Evolutionary conservation across 2,329 filamentous ascomycete species (phyloP).

Genomic region (Coniella lustricola): DNA sequence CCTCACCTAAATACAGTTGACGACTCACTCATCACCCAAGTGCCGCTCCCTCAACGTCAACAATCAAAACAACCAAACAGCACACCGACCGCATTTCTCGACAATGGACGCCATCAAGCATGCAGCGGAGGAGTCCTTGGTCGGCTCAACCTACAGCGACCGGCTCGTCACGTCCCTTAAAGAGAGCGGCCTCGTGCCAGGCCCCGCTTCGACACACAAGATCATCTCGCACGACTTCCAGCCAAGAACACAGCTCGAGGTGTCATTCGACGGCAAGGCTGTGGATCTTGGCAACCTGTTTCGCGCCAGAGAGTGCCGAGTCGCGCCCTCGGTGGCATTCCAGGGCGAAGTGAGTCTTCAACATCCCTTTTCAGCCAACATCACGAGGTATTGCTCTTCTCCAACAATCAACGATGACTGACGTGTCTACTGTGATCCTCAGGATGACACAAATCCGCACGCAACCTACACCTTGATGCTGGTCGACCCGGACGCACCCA

Average conservation of each 20-base stretch:
- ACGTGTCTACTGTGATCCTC: not conserved
- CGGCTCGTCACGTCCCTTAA: constrained; percentile 20
- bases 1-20: too few species aligned
- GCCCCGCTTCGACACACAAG: constrained; percentile 24
- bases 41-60: too few species aligned
- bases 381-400: too few species aligned
- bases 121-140: not conserved
- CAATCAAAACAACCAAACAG: too few species aligned
- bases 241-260: constrained; percentile 32
- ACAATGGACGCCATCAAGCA: too few species aligned
- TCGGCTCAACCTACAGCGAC: not conserved
- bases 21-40: too few species aligned
- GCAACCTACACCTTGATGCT: constrained; percentile 40
- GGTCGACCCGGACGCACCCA: constrained; percentile 48
- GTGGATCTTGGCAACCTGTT: constrained; percentile 25
- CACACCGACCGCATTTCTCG: too few species aligned
- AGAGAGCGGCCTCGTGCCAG: constrained; percentile 34
- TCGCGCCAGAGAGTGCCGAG: constrained; percentile 30
- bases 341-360: constrained; percentile 26
- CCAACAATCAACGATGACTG: not conserved
- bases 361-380: too few species aligned
- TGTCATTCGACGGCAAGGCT: constrained; percentile 23
- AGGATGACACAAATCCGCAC: constrained; percentile 7
- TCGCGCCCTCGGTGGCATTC: constrained; percentile 30
- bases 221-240: constrained; percentile 37